A percentile compares a stretch with the other conserved stretches of the same genome.
Evolutionary conservation across 352 stramenopile genomes (phyloP).

Genomic region (Plasmopara muralis): DNA sequence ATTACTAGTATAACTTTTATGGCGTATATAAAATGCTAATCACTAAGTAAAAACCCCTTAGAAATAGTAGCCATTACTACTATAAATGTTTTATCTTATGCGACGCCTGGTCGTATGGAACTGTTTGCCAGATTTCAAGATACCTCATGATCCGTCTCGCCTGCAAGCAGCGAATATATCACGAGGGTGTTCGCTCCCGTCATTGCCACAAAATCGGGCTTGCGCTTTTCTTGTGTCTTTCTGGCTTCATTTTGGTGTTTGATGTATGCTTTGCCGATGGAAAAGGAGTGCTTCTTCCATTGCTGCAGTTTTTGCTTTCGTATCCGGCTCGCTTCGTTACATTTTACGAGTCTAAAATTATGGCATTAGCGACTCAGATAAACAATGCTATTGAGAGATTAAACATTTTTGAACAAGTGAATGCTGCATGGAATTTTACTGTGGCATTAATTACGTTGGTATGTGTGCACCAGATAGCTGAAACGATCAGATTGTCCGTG

Average conservation of each 20-base stretch:
- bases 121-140: no score
- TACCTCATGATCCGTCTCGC: background rate
- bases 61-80: no score
- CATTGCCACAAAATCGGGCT: background rate
- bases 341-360: conserved; percentile 33
- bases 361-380: background rate
- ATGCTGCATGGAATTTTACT: conserved; percentile 27
- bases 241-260: conserved; percentile 2
- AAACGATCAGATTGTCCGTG: conserved; percentile 11
- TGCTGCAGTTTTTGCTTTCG: conserved; percentile 12
- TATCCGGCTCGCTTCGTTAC: conserved; percentile 26
- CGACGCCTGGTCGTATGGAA: no score
- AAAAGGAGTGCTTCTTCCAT: conserved; percentile 3
- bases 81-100: no score
- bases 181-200: background rate
- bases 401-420: conserved; percentile 24
- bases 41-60: no score
- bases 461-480: conserved; percentile 32
- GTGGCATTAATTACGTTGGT: conserved; percentile 24
- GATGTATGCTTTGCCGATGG: conserved; percentile 6
- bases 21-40: no score
- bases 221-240: conserved; percentile 1
- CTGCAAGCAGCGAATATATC: background rate
- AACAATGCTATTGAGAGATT: conserved; percentile 9
- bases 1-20: no score